Base-by-base conservation (phyloP, 1,139 yeast genomes). In the Yamadazyma dendronema region DNA sequence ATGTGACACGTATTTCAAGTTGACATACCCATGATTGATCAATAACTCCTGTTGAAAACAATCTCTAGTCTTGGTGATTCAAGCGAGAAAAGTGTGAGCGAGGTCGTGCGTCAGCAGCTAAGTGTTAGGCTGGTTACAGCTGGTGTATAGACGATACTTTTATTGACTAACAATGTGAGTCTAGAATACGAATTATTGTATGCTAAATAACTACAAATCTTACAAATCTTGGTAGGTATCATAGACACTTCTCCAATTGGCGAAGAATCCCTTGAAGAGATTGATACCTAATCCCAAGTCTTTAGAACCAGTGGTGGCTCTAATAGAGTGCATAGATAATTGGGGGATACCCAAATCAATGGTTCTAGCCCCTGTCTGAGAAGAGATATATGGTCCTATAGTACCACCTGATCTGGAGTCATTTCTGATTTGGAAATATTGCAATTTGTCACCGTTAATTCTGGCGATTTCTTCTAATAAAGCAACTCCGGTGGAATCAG, bases 311-410 rank as follows among this genome's bases (percentile, higher is more conserved):
- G 65, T 54, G 17, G 64, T 53, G 4, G 73, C 71, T 40, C 77
- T 54, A 31, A 70, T 67, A 3, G 71, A 63, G 48, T 71, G 77
- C 77, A 71, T 71, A 23, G 72, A 59, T 37, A 71, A 57, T 39
- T 69, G 74, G 8, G 75, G 67, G 36, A 70, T 53, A 5, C 77
- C 77, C 24, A 71, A 67, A 46, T 71, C 77, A 32, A 71, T 58
- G 12, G 69, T 64, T 37, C 72, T 54, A 4, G 74, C 74, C 2
- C 77, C 77, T 2, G 68, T 64, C 49, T 40, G 72, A 49, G 53
- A 60, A 40, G 53, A 67, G 35, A 56, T 52, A 1, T 54, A 60
- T 2, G 77, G 76, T 1, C 77, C 77, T 43, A 70, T 71, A 8
- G 76, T 69, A 12, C 74, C 67, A 10, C 77, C 77, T 9, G 72